Evolutionary conservation across 345 rosid species (phyloP).

Genomic region (Citrus australasica): DNA sequence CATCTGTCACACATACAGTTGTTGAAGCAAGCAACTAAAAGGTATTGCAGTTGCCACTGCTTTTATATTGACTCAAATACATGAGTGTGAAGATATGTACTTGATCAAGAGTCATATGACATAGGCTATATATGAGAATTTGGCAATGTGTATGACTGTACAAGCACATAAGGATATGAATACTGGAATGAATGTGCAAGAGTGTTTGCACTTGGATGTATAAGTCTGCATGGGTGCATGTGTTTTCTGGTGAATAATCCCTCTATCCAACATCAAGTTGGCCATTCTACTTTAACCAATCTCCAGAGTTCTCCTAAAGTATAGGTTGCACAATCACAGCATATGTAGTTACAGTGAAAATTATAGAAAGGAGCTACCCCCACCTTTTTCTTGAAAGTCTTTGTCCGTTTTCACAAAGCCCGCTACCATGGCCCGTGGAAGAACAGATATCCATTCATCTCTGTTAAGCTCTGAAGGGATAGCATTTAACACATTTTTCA

Average conservation of each 20-base stretch:
- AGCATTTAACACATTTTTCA: slow-evolving; percentile 74
- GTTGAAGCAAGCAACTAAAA: not conserved
- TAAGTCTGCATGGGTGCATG: not conserved
- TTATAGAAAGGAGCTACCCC: not conserved
- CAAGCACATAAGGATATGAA: not conserved
- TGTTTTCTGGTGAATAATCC: not conserved
- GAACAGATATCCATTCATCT: slow-evolving; percentile 91
- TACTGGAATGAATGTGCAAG: not conserved
- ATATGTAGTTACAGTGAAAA: not conserved
- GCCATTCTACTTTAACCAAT: not conserved
- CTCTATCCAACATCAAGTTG: not conserved
- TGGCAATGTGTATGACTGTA: not conserved
- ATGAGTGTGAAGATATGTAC: not conserved
- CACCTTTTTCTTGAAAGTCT: slow-evolving; percentile 87
- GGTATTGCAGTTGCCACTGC: not conserved
- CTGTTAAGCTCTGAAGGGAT: slow-evolving; percentile 83
- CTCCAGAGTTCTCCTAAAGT: not conserved
- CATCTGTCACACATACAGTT: not conserved
- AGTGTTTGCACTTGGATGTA: not conserved
- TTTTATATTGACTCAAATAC: not conserved
- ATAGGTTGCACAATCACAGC: not conserved
- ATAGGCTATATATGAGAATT: not conserved
- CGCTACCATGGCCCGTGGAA: slow-evolving; percentile 96
- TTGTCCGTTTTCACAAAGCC: slow-evolving; percentile 99
- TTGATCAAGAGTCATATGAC: not conserved